phyloP scores from a whole-genome alignment of 2,329 filamentous ascomycete species.

The Epichloe baconii region DNA sequence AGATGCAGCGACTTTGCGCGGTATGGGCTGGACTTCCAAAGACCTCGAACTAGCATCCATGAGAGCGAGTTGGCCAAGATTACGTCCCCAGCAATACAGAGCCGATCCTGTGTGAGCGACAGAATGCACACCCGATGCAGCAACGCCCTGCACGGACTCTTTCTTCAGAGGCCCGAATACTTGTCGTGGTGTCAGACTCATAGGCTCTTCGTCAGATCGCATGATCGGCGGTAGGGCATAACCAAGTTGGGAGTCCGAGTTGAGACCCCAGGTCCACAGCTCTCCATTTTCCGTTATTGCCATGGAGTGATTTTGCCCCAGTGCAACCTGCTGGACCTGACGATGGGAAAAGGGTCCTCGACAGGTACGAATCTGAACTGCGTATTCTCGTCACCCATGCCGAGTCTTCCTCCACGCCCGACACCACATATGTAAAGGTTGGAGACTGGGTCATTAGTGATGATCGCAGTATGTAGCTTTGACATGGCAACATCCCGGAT shows the following conservation, averaged over 20 bases:
- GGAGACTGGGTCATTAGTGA: conserved; percentile 76
- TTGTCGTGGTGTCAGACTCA: conserved; percentile 70
- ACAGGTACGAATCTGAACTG: conserved; percentile 78
- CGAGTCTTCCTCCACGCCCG: conserved; percentile 78
- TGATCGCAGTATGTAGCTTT: conserved; percentile 79
- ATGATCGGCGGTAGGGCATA: conserved; percentile 58
- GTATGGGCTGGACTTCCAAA: conserved; percentile 67
- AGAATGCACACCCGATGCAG: conserved; percentile 83
- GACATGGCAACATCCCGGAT: conserved; percentile 78
- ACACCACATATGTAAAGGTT: conserved; percentile 92
- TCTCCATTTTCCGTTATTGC: conserved; percentile 79
- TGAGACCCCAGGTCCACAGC: conserved; percentile 89
- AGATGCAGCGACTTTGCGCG: conserved; percentile 78
- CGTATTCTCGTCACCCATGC: conserved; percentile 79
- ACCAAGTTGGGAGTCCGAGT: conserved; percentile 73
- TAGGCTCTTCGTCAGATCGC: conserved; percentile 67
- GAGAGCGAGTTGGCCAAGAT: conserved; percentile 82
- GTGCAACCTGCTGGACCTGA: conserved; percentile 61
- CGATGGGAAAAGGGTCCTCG: conserved; percentile 61
- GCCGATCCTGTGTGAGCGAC: conserved; percentile 72
- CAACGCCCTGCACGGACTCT: conserved; percentile 66
- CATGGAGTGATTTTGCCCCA: conserved; percentile 86
- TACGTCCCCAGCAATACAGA: conserved; percentile 89
- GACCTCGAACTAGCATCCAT: conserved; percentile 93
- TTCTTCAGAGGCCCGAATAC: conserved; percentile 87